Conservation (phyloP, 345 rosid species). For the Syzygium oleosum region DNA sequence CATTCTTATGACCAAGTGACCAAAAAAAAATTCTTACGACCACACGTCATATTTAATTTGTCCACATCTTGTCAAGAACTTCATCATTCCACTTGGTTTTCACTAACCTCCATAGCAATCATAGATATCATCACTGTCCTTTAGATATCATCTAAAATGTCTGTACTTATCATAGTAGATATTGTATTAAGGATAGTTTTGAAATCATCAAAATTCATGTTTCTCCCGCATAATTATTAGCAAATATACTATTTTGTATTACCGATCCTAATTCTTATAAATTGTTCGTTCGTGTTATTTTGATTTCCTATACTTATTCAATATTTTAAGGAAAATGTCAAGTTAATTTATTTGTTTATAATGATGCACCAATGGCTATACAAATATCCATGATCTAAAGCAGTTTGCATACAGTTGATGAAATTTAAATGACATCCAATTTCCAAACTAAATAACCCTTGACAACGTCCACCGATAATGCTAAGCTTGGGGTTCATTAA, state of each 20-base stretch:
- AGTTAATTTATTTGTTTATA: not conserved
- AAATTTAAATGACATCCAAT: not conserved
- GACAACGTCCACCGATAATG: not conserved
- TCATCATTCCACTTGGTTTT: not conserved
- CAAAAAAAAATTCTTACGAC: not conserved
- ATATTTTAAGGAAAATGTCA: too few species aligned
- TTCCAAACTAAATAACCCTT: not conserved
- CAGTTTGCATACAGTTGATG: not conserved
- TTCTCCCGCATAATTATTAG: not conserved
- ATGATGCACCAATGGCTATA: not conserved
- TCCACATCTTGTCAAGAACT: not conserved
- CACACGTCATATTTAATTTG: not conserved
- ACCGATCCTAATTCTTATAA: not conserved
- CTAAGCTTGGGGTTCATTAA: not conserved
- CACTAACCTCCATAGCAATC: not conserved
- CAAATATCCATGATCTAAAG: too few species aligned
- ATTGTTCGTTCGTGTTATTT: not conserved
- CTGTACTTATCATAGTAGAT: not conserved
- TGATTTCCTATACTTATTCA: not conserved
- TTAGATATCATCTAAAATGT: not conserved
- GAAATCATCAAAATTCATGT: not conserved
- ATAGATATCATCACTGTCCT: not conserved
- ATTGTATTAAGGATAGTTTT: not conserved
- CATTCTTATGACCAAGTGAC: not conserved
- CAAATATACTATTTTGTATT: not conserved